These are phyloP conservation scores for Aspergillus calidoustus DNA, from an alignment of 2,329 filamentous ascomycete species.

Conservation along the genomic window DNA sequence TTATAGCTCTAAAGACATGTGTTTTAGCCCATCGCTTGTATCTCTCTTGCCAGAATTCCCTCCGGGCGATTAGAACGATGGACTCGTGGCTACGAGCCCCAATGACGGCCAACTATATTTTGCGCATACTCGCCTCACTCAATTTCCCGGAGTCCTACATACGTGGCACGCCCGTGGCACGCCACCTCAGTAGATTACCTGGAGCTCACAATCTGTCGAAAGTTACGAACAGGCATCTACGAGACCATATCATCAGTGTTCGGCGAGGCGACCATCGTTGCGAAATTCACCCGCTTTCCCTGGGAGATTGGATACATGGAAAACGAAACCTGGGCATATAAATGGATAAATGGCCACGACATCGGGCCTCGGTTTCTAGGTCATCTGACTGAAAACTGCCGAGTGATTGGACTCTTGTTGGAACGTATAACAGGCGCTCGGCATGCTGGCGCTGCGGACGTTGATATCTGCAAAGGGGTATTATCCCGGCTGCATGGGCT, in stretches of 20 bases:
- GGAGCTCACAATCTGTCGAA: slow-evolving; percentile 25
- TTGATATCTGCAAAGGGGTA: slow-evolving; percentile 25
- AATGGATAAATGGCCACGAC: slow-evolving; percentile 39
- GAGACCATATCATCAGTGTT: slow-evolving; percentile 26
- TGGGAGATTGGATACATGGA: slow-evolving; percentile 45
- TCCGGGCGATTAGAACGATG: slow-evolving; percentile 38
- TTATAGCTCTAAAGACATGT: slow-evolving; percentile 34
- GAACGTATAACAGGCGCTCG: slow-evolving; percentile 32
- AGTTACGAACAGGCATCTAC: slow-evolving; percentile 32
- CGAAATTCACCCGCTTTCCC: slow-evolving; percentile 45
- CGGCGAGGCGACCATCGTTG: slow-evolving; percentile 28
- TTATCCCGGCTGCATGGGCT: slow-evolving; percentile 31
- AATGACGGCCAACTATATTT: slow-evolving; percentile 27
- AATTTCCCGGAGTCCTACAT: slow-evolving; percentile 27
- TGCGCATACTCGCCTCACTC: slow-evolving; percentile 18
- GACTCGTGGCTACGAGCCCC: slow-evolving; percentile 25
- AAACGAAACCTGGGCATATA: slow-evolving; percentile 44
- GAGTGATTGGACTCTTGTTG: slow-evolving; percentile 48
- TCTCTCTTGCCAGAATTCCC: slow-evolving; percentile 29
- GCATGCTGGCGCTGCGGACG: slow-evolving; percentile 29
- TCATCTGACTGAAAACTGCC: slow-evolving; percentile 43
- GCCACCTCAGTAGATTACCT: slow-evolving; percentile 27
- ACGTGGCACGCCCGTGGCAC: no score
- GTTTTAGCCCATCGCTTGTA: slow-evolving; percentile 33
- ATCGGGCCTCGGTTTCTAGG: slow-evolving; percentile 47